Evolutionary conservation across 371 early-diverging fungal species (phyloP).

Genomic region (Mucor irregularis): DNA sequence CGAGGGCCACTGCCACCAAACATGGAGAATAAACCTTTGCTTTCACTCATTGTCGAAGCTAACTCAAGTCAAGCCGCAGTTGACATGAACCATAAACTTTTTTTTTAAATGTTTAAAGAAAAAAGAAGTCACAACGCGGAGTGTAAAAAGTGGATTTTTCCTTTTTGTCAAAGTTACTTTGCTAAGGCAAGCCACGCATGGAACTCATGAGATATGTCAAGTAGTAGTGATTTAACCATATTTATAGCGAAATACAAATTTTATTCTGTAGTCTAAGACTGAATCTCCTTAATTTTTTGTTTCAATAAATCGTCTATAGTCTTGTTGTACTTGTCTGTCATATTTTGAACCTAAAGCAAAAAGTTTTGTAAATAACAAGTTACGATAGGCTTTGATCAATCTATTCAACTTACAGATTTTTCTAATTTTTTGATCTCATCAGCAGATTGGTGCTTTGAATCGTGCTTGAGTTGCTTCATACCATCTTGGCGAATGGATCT

Average conservation of each 20-base stretch:
- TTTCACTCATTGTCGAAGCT: constrained; percentile 17
- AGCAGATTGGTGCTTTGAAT: constrained; percentile 54
- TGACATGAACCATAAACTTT: too few species aligned
- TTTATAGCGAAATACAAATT: too few species aligned
- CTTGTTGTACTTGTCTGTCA: constrained; percentile 73
- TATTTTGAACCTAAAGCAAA: constrained; percentile 59
- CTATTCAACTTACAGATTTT: constrained; percentile 49
- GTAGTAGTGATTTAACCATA: too few species aligned
- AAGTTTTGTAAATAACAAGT: neutral
- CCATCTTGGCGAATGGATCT: constrained; percentile 72
- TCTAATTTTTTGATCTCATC: constrained; percentile 66
- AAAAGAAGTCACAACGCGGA: too few species aligned
- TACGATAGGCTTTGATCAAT: neutral
- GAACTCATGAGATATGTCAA: too few species aligned
- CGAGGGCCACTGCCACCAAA: constrained; percentile 28
- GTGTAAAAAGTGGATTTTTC: too few species aligned
- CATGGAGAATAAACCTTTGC: constrained; percentile 34
- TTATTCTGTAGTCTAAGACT: constrained; percentile 46
- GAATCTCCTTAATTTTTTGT: constrained; percentile 76
- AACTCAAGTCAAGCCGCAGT: too few species aligned
- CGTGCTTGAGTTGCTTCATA: constrained; percentile 75
- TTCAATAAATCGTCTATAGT: constrained; percentile 69
- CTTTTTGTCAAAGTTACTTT: too few species aligned
- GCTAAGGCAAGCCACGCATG: too few species aligned
- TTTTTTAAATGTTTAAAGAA: too few species aligned